Percentiles rank a stretch among this genome's conserved stretches.
phyloP scores from a whole-genome alignment of 345 rosid species.

The Kandelia obovata region DNA sequence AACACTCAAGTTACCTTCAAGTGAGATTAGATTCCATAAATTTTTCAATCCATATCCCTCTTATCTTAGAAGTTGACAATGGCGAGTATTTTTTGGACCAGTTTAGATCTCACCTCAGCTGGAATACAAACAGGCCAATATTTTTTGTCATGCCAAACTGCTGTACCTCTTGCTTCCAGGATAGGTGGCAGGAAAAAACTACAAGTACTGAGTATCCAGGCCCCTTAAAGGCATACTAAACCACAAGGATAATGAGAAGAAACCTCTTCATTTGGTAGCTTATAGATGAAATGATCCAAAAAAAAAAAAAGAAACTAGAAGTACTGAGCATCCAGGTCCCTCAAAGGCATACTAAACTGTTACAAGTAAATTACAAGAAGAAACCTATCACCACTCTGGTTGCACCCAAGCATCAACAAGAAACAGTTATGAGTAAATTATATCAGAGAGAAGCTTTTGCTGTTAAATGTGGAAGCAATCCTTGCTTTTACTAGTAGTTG shows the following conservation, averaged over 20 bases:
- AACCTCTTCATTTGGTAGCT: conserved; percentile 75
- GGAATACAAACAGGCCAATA: conserved; percentile 77
- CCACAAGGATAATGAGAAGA: conserved; percentile 5
- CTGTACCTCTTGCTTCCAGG: conserved; percentile 72
- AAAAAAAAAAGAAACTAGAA: no score
- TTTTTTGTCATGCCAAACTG: conserved; percentile 77
- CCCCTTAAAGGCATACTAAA: neutral
- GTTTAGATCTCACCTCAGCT: conserved; percentile 52
- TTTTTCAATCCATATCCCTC: no score
- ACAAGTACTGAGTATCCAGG: neutral
- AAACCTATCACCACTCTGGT: conserved; percentile 69
- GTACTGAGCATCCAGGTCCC: no score
- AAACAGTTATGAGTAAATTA: neutral
- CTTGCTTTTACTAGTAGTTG: neutral
- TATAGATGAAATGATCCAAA: conserved; percentile 67
- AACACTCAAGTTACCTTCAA: no score
- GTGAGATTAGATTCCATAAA: no score
- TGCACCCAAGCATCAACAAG: conserved; percentile 11
- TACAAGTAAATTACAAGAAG: no score
- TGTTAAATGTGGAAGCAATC: neutral
- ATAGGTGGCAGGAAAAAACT: conserved; percentile 40
- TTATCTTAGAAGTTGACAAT: no score
- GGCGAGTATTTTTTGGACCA: conserved; percentile 25
- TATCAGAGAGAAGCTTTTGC: neutral
- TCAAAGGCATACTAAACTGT: no score